Evolutionary conservation across 306 rosid genomes (phyloP), one percentile per base, ranked within the genome.

Genomic region (Lathyrus tuberosus): DNA sequence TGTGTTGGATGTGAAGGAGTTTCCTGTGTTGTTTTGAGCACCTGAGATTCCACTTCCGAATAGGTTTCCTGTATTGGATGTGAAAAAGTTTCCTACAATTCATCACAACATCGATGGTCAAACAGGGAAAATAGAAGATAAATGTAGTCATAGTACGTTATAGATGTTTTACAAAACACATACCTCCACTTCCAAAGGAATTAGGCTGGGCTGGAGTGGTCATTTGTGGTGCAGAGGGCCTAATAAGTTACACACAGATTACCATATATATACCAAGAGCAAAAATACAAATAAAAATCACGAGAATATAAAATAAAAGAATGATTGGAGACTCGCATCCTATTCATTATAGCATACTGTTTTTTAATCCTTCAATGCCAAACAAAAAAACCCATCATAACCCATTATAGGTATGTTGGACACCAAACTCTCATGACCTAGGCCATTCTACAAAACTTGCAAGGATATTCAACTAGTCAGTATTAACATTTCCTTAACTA

Each of bases 191-290:
- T 47, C 81, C 79, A 35, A 78, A 80, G 58, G 68, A 38, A 81
- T 37, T 73, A 49, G 71, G 77, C 76, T 82, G 91, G 1, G 33
- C 72, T 54, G 58, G 67, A 22, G 76, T 62, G 81, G 73, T 78
- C 43, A 42, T 65, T 51, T 44, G 73, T 61, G 89, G 79, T 38
- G 81, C 67, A 78, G 86, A 64, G 54, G 91, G 79, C 86, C 96
- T 89, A 77, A 71, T 53, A 65, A 73, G 63, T 60, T 49, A 18
- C 73, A 58, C 66, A 75, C 66, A 54, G 56, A 76, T 75, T 61
- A 62, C 26, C 53, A 44, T 3, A 65, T 7, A 61, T 2, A 65
- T 4, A 61, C 42, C 47, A 60, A 71, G 67, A 69, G 72, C 54
- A 43, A 43, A 41, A 54, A 74, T 42, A 42, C 37, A 66, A 79